Evolutionary conservation across 1,139 yeast genomes (phyloP), one percentile per base, ranked within the genome.

Genomic region (Blastobotrys persicus): DNA sequence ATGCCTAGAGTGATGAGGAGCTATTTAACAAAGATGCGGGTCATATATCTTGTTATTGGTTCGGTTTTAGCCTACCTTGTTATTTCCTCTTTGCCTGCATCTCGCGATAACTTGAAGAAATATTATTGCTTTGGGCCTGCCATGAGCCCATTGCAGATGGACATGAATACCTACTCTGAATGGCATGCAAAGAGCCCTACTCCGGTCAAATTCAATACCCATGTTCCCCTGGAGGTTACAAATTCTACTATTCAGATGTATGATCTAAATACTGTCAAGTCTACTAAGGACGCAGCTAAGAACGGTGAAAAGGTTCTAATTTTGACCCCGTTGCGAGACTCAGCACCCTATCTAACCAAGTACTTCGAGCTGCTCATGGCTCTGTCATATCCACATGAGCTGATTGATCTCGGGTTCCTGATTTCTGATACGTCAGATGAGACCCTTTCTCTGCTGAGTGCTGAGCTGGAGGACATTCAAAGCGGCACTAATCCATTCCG

Each of bases 331-430:
- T 81, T 92, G 80, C 79, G 45, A 67, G 45, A 42, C 88, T 62
- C 73, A 88, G 85, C 95, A 44, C 79, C 81, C 57, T 92, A 92
- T 64, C 80, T 85, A 63, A 81, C 83, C 23, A 84, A 80, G 59
- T 92, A 88, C 71, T 92, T 98, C 97, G 79, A 79, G 41, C 92
- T 92, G 65, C 70, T 92, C 54, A 69, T 85, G 55, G 75, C 76
- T 56, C 71, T 92, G 61, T 73, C 81, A n/a, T 92, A 92, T 66
- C 97, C 96, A 52, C 88, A 92, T 66, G 81, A 80, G 45, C 77
- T 87, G 58, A 77, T 91, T 46, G 94, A 91, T 57, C 75, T 92
- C 50, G 98, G 98, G 0, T 91, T 92, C 64, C 89, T 92, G 61
- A 92, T 88, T 4, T 83, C 92, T 48, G 96, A 88, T 67, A 83